These are phyloP conservation scores for Protomyces inouyei DNA, from an alignment of 1,139 yeast genomes.

Conservation along the genomic window DNA sequence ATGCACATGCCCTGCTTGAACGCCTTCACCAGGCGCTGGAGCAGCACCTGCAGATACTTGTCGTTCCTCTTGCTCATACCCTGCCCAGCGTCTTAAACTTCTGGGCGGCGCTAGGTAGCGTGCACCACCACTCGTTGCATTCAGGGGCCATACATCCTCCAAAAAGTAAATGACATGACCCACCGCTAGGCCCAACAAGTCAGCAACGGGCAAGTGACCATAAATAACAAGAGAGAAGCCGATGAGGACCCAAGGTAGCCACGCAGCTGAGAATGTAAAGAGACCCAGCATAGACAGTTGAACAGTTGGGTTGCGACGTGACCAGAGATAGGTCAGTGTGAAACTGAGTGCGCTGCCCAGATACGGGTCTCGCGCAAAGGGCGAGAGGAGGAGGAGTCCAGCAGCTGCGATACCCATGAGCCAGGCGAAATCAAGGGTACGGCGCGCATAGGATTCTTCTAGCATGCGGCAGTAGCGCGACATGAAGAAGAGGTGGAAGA, in stretches of 20 bases:
- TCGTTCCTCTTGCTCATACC: not conserved
- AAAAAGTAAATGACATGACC: slow-evolving; percentile 47
- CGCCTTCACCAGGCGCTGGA: not conserved
- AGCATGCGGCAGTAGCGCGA: slow-evolving; percentile 44
- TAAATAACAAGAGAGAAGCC: slow-evolving; percentile 36
- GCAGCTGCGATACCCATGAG: slow-evolving; percentile 39
- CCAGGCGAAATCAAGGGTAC: slow-evolving; percentile 45
- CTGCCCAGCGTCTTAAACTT: not conserved
- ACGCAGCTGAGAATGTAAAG: slow-evolving; percentile 43
- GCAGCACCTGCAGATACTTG: not conserved
- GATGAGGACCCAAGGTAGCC: slow-evolving; percentile 44
- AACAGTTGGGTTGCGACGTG: slow-evolving; percentile 45
- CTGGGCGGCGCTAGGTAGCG: slow-evolving; percentile 7
- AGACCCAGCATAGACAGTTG: slow-evolving; percentile 43
- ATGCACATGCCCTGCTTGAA: not conserved
- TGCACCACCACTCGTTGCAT: slow-evolving; percentile 15
- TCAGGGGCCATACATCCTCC: slow-evolving; percentile 45
- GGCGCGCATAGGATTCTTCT: slow-evolving; percentile 42
- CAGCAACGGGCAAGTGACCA: slow-evolving; percentile 37
- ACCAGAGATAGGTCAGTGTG: slow-evolving; percentile 46
- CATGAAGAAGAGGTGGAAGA: slow-evolving; percentile 42
- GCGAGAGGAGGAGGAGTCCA: slow-evolving; percentile 38
- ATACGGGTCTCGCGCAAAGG: slow-evolving; percentile 39
- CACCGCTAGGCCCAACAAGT: slow-evolving; percentile 42
- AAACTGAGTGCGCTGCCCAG: slow-evolving; percentile 43